phyloP scores from a whole-genome alignment of 495 filamentous ascomycete genomes.

The Penicillium ucsense region DNA sequence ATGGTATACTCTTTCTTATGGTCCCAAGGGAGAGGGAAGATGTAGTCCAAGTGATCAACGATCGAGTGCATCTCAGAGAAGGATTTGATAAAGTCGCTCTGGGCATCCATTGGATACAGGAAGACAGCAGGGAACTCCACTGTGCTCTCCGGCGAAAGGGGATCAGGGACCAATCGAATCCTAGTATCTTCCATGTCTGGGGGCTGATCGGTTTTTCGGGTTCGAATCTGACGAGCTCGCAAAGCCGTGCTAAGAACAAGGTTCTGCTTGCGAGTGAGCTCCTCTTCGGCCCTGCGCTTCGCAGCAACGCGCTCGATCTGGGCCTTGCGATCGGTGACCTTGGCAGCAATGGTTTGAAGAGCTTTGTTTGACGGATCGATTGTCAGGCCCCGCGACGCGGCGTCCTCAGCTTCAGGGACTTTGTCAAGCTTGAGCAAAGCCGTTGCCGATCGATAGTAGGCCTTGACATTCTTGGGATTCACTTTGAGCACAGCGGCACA shows the following conservation, averaged over 20 bases:
- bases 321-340: constrained; percentile 44
- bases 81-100: constrained; percentile 83
- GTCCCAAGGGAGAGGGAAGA: constrained; percentile 85
- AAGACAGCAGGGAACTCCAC: constrained; percentile 72
- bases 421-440: constrained; percentile 68
- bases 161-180: constrained; percentile 59
- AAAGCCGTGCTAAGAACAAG: constrained; percentile 58
- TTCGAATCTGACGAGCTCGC: constrained; percentile 60
- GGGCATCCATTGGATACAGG: constrained; percentile 68
- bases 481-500: constrained; percentile 70
- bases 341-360: constrained; percentile 40
- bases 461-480: constrained; percentile 73
- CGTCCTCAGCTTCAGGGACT: constrained; percentile 66
- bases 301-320: constrained; percentile 27
- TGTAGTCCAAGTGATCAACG: constrained; percentile 64
- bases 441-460: constrained; percentile 70
- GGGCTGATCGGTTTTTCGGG: constrained; percentile 53
- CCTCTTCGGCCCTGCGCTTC: constrained; percentile 37
- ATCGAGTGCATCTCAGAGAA: constrained; percentile 65
- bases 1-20: constrained; percentile 51
- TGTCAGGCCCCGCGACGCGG: constrained; percentile 56
- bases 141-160: constrained; percentile 56
- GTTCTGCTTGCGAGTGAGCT: constrained; percentile 45
- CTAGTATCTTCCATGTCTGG: constrained; percentile 77
- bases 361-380: constrained; percentile 56